Conservation (phyloP, 1,284 basidiomycete species). For the Mycocalia duriaeana region DNA sequence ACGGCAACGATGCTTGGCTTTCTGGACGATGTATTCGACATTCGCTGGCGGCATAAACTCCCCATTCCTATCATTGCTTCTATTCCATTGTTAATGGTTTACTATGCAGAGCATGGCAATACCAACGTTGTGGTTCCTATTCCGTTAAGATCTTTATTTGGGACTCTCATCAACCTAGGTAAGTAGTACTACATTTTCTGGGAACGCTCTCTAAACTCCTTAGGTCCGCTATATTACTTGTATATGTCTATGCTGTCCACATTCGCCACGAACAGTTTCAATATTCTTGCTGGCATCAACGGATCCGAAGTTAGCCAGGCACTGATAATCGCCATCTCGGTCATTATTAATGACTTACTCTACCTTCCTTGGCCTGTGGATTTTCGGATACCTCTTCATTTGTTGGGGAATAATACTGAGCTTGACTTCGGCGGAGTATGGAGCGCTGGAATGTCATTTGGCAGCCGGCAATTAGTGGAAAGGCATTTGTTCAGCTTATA, state of each 20-base stretch:
- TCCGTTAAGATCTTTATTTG: constrained; percentile 68
- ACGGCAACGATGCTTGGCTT: constrained; percentile 94
- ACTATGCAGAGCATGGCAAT: constrained; percentile 90
- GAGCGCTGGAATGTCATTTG: constrained; percentile 79
- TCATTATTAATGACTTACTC: constrained; percentile 88
- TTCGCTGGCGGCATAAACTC: constrained; percentile 96
- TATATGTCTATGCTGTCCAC: constrained; percentile 97
- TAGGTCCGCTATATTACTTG: constrained; percentile 91
- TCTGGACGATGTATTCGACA: constrained; percentile 97
- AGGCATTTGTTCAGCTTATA: constrained; percentile 93
- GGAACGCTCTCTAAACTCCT: constrained; percentile 7
- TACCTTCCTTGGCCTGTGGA: constrained; percentile 83
- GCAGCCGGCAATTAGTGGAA: constrained; percentile 84
- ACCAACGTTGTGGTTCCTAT: constrained; percentile 93
- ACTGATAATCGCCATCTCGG: constrained; percentile 85
- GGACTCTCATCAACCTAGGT: constrained; percentile 87
- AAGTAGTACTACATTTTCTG: constrained; percentile 17
- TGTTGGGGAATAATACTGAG: constrained; percentile 61
- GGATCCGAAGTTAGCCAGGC: constrained; percentile 95
- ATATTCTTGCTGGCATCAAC: constrained; percentile 97
- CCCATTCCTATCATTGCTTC: constrained; percentile 95
- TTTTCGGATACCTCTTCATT: constrained; percentile 64
- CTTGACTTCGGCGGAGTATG: constrained; percentile 72
- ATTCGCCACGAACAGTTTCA: constrained; percentile 97
- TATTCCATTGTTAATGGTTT: constrained; percentile 92